Base-by-base conservation (phyloP, 768 basidiomycete genomes). In the Mycena polygramma region DNA sequence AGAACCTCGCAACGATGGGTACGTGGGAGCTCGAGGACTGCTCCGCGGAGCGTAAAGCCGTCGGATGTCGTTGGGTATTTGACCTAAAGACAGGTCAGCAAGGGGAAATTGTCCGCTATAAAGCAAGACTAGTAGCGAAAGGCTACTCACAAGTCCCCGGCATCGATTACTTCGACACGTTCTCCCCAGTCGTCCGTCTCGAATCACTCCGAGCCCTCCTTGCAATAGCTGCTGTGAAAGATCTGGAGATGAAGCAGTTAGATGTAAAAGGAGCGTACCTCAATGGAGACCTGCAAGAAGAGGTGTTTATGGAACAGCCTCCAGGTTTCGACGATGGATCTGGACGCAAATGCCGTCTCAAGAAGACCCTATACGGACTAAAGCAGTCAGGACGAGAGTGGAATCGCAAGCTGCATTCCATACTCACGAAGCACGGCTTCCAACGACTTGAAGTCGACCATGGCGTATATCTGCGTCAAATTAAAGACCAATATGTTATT, bases 1-100 rank as follows among this genome's bases (percentile, higher is more conserved):
- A 37, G 7, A 55, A 19, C 11, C n/a, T 55, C 7, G 36, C 36
- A 36, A 37, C 37, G 37, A 57, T 57, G 55, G 55, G 55, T 19
- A 57, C 55, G 22, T 57, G 55, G 55, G 4, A 57, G n/a, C 55
- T 41, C 19, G 37, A 57, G 24, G 37, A 57, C 10, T 57, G 37
- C n/a, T 36, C 55, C 55, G 41, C 39, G 37, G 37, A 57, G n/a
- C 37, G 55, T n/a, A 57, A 57, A 20, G 37, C 55, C 55, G 55
- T 57, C 39, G 37, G 55, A 39, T 57, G 53, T 37, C 36, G 37
- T 20, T 54, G 53, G 53, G 30, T 54, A 37, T 53, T 46, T 20
- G 52, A 53, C 54, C 35, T 55, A 35, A 55, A 55, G n/a, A 55
- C 54, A 37, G 35, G 37, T 20, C 54, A 55, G n/a, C 36, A 55